These are phyloP conservation scores for Nematocida sp. DNA, from an alignment of 371 early-diverging fungal species.

Conservation along the genomic window DNA sequence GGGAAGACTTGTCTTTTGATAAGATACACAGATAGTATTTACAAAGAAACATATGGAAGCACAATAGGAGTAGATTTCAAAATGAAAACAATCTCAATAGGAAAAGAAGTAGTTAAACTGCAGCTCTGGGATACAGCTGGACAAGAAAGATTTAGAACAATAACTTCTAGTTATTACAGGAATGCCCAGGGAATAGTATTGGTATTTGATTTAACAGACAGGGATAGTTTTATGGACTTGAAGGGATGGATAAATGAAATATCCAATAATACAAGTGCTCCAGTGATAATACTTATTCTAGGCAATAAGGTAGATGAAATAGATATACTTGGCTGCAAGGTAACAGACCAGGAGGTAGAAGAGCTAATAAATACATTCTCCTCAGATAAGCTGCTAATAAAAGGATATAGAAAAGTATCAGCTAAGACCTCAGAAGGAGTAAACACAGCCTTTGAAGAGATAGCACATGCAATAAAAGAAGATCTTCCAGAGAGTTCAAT, in stretches of 20 bases:
- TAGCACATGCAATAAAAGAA: conserved; percentile 20
- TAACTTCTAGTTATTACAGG: conserved; percentile 76
- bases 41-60: conserved; percentile 85
- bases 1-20: conserved; percentile 91
- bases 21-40: conserved; percentile 91
- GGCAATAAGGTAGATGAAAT: conserved; percentile 90
- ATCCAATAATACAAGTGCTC: conserved; percentile 82
- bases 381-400: conserved; percentile 21
- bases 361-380: conserved; percentile 32
- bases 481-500: conserved; percentile 1
- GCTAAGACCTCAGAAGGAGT: conserved; percentile 42
- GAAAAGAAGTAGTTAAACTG: conserved; percentile 81
- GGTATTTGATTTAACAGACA: conserved; percentile 95
- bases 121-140: conserved; percentile 99
- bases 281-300: conserved; percentile 88
- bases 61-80: conserved; percentile 99
- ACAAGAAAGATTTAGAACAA: conserved; percentile 95
- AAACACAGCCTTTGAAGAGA: conserved; percentile 1
- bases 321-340: conserved; percentile 71
- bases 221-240: conserved; percentile 86
- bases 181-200: conserved; percentile 90
- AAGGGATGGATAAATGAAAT: conserved; percentile 95
- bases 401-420: conserved; percentile 37
- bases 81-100: conserved; percentile 82
- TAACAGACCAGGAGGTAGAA: conserved; percentile 66